These are phyloP conservation scores for Sporobolomyces pararoseus DNA, from an alignment of 768 basidiomycete species.

Conservation along the genomic window DNA sequence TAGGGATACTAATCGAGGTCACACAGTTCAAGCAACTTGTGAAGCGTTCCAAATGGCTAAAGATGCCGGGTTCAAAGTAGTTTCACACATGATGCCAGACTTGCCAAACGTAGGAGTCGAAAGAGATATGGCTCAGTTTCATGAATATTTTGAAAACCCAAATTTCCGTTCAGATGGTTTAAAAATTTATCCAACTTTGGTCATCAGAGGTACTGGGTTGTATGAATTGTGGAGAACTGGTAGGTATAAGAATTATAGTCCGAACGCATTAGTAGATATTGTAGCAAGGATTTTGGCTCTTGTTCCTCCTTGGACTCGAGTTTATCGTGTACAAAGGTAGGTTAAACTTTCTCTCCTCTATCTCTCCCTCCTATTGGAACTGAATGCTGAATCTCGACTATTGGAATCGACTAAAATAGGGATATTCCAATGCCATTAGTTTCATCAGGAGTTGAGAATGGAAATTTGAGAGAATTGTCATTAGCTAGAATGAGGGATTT, in stretches of 20 bases:
- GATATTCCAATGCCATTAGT: slow-evolving; percentile 97
- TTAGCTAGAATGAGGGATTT: slow-evolving; percentile 98
- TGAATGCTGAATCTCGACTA: too few relatives aligned
- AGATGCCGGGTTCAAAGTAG: slow-evolving; percentile 99
- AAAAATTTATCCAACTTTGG: slow-evolving; percentile 96
- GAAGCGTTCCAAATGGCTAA: slow-evolving; percentile 97
- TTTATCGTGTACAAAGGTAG: slow-evolving; percentile 93
- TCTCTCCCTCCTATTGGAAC: too few relatives aligned
- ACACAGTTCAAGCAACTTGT: slow-evolving; percentile 93
- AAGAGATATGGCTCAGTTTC: slow-evolving; percentile 96
- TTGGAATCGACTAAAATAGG: slow-evolving; percentile 51
- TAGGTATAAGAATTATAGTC: slow-evolving; percentile 82
- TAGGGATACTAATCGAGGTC: slow-evolving; percentile 95
- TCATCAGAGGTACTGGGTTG: slow-evolving; percentile 91
- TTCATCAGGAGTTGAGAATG: slow-evolving; percentile 95
- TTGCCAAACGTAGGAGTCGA: slow-evolving; percentile 96
- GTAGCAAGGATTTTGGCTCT: slow-evolving; percentile 92
- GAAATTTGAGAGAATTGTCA: slow-evolving; percentile 91
- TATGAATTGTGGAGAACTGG: slow-evolving; percentile 47
- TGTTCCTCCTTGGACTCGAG: slow-evolving; percentile 97
- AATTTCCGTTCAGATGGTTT: slow-evolving; percentile 94
- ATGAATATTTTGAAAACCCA: slow-evolving; percentile 98
- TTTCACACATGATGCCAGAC: slow-evolving; percentile 99
- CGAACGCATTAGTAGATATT: slow-evolving; percentile 96
- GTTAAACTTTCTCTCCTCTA: slow-evolving; percentile 30